These are phyloP conservation scores for Coelastrella sp. DNA, from an alignment of 139 green algal genomes.

Conservation along the genomic window DNA sequence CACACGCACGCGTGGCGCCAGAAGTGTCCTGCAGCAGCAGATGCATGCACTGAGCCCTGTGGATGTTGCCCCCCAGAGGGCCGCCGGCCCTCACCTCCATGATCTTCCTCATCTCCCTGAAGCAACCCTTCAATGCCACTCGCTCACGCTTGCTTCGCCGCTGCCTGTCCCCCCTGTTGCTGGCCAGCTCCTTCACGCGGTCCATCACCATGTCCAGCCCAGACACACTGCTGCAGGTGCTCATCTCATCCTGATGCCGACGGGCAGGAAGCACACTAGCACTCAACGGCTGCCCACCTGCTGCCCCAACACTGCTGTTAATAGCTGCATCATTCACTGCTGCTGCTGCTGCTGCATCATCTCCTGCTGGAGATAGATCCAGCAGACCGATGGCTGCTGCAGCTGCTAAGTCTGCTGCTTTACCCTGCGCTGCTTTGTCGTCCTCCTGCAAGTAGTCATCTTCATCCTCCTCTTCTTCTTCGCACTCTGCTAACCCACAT, in stretches of 20 bases:
- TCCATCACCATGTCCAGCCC: constrained; percentile 70
- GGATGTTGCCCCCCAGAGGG: no score
- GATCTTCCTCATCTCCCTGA: constrained; percentile 65
- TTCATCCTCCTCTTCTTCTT: constrained; percentile 43
- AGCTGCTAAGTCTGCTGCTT: neutral
- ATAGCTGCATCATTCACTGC: neutral
- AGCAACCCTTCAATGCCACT: constrained; percentile 56
- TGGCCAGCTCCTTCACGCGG: constrained; percentile 79
- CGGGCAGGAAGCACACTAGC: neutral
- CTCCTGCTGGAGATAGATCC: neutral
- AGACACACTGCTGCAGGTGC: constrained; percentile 32
- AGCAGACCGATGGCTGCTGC: neutral
- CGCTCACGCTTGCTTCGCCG: constrained; percentile 72
- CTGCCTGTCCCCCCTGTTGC: constrained; percentile 70
- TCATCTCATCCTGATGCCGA: constrained; percentile 20
- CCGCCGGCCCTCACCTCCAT: constrained; percentile 29
- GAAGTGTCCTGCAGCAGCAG: no score
- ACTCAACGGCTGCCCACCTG: constrained; percentile 10
- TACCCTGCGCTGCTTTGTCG: neutral
- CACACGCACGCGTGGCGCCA: no score
- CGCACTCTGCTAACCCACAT: constrained; percentile 53
- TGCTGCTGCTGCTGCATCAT: neutral
- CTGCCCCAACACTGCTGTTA: neutral
- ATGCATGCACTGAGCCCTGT: no score
- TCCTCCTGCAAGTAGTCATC: constrained; percentile 9